phyloP scores from a whole-genome alignment of 2,329 filamentous ascomycete species.

The Cordyceps tenuipes region DNA sequence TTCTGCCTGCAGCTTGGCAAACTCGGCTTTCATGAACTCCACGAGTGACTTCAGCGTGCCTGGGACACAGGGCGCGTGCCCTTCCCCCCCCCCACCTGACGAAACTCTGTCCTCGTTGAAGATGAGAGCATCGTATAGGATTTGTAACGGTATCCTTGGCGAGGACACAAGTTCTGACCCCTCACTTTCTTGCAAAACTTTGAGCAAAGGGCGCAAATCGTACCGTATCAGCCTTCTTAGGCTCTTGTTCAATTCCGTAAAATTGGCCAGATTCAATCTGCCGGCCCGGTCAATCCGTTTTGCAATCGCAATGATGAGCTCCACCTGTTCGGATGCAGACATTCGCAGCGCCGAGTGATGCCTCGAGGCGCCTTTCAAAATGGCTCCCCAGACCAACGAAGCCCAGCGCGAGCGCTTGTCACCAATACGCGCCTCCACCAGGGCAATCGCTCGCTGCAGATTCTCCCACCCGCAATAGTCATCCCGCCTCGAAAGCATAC shows the following conservation, averaged over 20 bases:
- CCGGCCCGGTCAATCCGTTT: constrained; percentile 21
- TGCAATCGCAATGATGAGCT: constrained; percentile 20
- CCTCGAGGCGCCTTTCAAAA: constrained; percentile 26
- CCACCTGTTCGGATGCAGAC: constrained; percentile 23
- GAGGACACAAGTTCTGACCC: neutral
- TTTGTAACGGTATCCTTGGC: neutral
- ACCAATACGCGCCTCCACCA: constrained; percentile 21
- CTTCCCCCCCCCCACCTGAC: neutral
- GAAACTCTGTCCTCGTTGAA: neutral
- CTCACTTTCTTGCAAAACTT: neutral
- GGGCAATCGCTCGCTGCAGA: constrained; percentile 24
- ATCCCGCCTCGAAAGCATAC: constrained; percentile 19
- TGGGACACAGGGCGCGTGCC: neutral
- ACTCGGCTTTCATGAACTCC: constrained; percentile 2
- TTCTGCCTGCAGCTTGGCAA: neutral
- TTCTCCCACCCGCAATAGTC: constrained; percentile 17
- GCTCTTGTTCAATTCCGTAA: constrained; percentile 19
- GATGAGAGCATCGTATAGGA: neutral
- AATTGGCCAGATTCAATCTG: constrained; percentile 18
- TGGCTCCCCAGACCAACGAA: constrained; percentile 24
- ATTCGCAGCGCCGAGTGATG: constrained; percentile 21
- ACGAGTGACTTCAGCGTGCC: neutral
- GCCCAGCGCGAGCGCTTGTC: constrained; percentile 20
- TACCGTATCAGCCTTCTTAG: constrained; percentile 20
- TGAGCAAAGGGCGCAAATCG: neutral